Evolutionary conservation across 1,139 yeast genomes (phyloP).

Genomic region (Saccharomyces hybrid): DNA sequence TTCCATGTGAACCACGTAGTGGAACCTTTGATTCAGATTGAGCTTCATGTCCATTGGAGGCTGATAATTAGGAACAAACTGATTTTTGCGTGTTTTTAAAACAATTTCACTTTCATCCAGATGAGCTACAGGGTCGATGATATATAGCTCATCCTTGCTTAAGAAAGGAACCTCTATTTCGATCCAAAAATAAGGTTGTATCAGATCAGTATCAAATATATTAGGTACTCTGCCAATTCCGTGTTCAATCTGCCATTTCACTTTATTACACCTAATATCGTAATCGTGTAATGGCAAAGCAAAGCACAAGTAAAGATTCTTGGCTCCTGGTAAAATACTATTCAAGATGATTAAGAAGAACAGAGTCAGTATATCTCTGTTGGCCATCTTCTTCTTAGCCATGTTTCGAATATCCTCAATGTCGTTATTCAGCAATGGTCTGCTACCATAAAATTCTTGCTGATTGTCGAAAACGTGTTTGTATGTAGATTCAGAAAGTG

Average conservation of each 20-base stretch:
- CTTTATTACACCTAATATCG: conserved; percentile 7
- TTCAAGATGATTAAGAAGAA: conserved; percentile 19
- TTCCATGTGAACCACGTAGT: conserved; percentile 16
- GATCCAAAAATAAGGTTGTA: conserved; percentile 25
- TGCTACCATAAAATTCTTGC: conserved; percentile 16
- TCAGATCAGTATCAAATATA: conserved; percentile 21
- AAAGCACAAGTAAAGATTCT: conserved; percentile 15
- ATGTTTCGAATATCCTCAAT: conserved; percentile 15
- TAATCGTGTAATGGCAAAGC: conserved; percentile 20
- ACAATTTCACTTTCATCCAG: conserved; percentile 15
- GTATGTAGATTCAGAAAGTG: neutral
- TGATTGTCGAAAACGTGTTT: conserved; percentile 9
- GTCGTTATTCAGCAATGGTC: conserved; percentile 9
- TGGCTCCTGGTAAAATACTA: conserved; percentile 10
- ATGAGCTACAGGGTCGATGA: conserved; percentile 23
- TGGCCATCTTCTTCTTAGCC: conserved; percentile 19
- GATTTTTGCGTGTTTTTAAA: conserved; percentile 9
- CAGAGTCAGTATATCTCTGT: conserved; percentile 19
- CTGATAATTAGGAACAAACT: conserved; percentile 11
- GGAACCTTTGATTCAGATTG: conserved; percentile 13
- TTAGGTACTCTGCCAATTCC: conserved; percentile 17
- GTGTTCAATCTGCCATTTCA: conserved; percentile 5
- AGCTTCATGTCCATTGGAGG: conserved; percentile 6
- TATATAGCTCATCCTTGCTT: conserved; percentile 9
- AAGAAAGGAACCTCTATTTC: conserved; percentile 10